Percentiles rank a stretch among this genome's conserved stretches.
Conservation (phyloP, 352 stramenopile genomes). For the Saprolegnia parasitica region DNA sequence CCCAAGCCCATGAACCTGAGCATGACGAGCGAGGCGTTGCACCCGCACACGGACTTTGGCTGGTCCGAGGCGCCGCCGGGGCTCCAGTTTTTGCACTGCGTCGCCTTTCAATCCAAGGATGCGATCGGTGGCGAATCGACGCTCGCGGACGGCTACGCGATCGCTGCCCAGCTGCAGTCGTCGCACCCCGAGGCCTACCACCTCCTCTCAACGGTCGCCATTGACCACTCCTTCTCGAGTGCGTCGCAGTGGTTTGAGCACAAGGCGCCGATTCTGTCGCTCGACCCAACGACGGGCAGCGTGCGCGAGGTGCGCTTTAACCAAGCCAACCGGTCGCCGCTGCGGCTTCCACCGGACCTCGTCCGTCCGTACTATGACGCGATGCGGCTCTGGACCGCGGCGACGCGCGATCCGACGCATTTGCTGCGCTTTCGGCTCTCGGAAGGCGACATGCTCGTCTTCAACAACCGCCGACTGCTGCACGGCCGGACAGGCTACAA, state of each 20-base stretch:
- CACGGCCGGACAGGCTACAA: conserved; percentile 70
- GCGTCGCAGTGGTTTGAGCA: conserved; percentile 34
- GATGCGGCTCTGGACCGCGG: conserved; percentile 31
- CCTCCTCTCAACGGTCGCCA: conserved; percentile 38
- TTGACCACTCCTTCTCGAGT: conserved; percentile 37
- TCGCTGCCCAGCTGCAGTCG: conserved; percentile 54
- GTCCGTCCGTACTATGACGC: conserved; percentile 63
- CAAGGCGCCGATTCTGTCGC: conserved; percentile 31
- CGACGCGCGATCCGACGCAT: conserved; percentile 30
- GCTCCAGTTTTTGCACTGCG: conserved; percentile 38
- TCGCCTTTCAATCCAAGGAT: conserved; percentile 33
- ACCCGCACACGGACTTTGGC: conserved; percentile 39
- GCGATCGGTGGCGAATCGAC: conserved; percentile 61
- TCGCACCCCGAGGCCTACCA: conserved; percentile 58
- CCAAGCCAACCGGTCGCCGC: conserved; percentile 34
- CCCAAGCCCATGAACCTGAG: conserved; percentile 43
- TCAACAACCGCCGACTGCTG: conserved; percentile 86
- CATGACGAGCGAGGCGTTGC: conserved; percentile 33
- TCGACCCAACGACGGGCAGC: conserved; percentile 21
- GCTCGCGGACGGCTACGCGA: conserved; percentile 71
- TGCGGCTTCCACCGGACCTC: conserved; percentile 27
- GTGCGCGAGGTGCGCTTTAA: conserved; percentile 37
- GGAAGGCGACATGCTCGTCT: conserved; percentile 72
- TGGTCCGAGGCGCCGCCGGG: conserved; percentile 37
- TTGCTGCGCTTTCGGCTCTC: conserved; percentile 45